A percentile compares a stretch with the other conserved stretches of the same genome.
These are phyloP conservation scores for Lodderomyces beijingensis DNA, from an alignment of 1,139 yeast species.

Conservation along the genomic window DNA sequence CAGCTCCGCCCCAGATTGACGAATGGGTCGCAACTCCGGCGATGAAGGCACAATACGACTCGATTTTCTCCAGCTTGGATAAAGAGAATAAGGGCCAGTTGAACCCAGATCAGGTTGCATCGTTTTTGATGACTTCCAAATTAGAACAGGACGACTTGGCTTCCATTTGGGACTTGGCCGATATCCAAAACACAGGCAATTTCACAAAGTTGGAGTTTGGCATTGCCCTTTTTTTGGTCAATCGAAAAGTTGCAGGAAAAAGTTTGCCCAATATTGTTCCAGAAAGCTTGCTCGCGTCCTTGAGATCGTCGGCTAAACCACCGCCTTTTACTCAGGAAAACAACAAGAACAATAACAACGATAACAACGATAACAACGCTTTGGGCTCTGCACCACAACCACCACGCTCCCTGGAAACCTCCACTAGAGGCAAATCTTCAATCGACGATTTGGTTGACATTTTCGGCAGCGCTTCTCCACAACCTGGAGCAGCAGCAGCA, in stretches of 20 bases:
- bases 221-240: constrained; percentile 90
- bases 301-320: constrained; percentile 23
- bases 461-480: constrained; percentile 37
- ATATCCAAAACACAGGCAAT: constrained; percentile 80
- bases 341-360: constrained; percentile 1
- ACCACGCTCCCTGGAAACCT: background rate
- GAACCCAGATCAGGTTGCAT: constrained; percentile 78
- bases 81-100: constrained; percentile 58
- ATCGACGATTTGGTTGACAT: constrained; percentile 63
- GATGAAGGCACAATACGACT: constrained; percentile 74
- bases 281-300: constrained; percentile 41
- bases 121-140: constrained; percentile 83
- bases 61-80: constrained; percentile 74
- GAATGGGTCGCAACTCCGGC: constrained; percentile 71
- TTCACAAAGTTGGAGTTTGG: constrained; percentile 82
- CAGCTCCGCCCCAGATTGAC: constrained; percentile 9
- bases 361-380: constrained; percentile 1
- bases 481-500: constrained; percentile 8
- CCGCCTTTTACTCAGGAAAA: constrained; percentile 12
- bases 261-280: constrained; percentile 72
- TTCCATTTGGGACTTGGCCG: constrained; percentile 90
- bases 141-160: constrained; percentile 84
- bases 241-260: constrained; percentile 73
- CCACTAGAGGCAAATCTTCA: constrained; percentile 36
- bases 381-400: constrained; percentile 1